Base-by-base conservation (phyloP, 768 basidiomycete genomes). In the Crucibulum laeve region DNA sequence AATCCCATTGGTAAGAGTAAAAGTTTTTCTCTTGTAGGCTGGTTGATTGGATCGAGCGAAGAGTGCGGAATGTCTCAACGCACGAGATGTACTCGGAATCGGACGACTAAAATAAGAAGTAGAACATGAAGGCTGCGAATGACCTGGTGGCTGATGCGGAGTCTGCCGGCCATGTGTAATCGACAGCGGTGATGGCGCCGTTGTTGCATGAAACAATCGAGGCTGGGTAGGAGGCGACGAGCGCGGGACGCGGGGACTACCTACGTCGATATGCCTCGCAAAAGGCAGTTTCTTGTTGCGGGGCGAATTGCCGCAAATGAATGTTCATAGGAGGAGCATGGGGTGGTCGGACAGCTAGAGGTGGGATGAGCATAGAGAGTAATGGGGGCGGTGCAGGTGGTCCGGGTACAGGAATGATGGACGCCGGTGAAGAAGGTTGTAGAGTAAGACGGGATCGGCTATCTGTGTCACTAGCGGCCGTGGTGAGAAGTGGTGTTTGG, bases 41-140 rank as follows among this genome's bases (percentile, higher is more conserved):
- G 45, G 36, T 30, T 15, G 51, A 42, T 42, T 34, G 10, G 28
- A 44, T 46, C 18, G 43, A 25, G 43, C 32, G 17, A 42, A 15
- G 43, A 40, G 13, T 14, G 21, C 14, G 13, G n/a, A 14, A 22
- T 13, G 13, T 2, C 39, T 8, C 18, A 40, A 25, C 13, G 19
- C 39, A 4, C 39, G 39, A 22, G 39, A 23, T 13, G 19, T 23
- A 25, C 17, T 52, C 25, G 28, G 44, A 3, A 24, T 18, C 11
- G 35, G 23, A 44, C 28, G 21, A 32, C 28, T 15, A 32, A 32
- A 15, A 32, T 15, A 11, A 3, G 28, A 15, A 15, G 28, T 11
- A 15, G 28, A 32, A 32, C 11, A 32, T 11, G 28, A n/a, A n/a
- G n/a, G n/a, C n/a, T n/a, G n/a, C n/a, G n/a, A n/a, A n/a, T n/a